Base-by-base conservation (phyloP, 352 stramenopile species). In the Pelagophyceae sp. region DNA sequence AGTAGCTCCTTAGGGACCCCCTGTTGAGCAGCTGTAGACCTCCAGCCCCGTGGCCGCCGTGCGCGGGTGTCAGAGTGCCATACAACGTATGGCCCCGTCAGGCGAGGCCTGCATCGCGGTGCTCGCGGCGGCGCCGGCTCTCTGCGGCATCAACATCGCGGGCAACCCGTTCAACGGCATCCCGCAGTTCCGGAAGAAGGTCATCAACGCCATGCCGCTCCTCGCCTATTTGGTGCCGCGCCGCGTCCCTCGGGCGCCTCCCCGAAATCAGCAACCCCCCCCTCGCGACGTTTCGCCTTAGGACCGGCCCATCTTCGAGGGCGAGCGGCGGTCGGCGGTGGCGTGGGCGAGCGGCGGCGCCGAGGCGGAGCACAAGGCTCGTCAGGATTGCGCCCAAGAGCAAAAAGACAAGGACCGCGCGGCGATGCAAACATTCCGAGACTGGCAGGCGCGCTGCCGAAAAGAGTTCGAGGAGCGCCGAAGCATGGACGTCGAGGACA, bases 251-350 rank as follows among this genome's bases (percentile, higher is more conserved):
- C n/a, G n/a, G n/a, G n/a, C n/a, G n/a, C n/a, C n/a, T n/a, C n/a
- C n/a, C n/a, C n/a, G n/a, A n/a, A n/a, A n/a, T n/a, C n/a, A n/a
- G n/a, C n/a, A n/a, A n/a, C n/a, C n/a, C n/a, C n/a, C n/a, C n/a
- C n/a, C n/a, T n/a, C n/a, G n/a, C n/a, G n/a, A n/a, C n/a, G n/a
- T n/a, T n/a, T n/a, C n/a, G n/a, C n/a, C n/a, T n/a, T n/a, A n/a
- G n/a, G 95, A 98, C 82, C 87, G 93, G 29, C 94, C 94, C 0
- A 89, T 98, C 54, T 97, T 97, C 78, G 91, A 94, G 0, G 84
- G 92, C 27, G 95, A 98, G 76, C 87, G 92, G 32, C 80, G 84
- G 0, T 85, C 84, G 11, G 89, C 94, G 17, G 83, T 83, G 25
- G 94, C 92, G 23, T 98, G 92, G 92, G 76, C 85, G n/a, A 45